Base-by-base conservation (phyloP, 2,329 filamentous ascomycete species). In the Arthrobotrys musiformis region DNA sequence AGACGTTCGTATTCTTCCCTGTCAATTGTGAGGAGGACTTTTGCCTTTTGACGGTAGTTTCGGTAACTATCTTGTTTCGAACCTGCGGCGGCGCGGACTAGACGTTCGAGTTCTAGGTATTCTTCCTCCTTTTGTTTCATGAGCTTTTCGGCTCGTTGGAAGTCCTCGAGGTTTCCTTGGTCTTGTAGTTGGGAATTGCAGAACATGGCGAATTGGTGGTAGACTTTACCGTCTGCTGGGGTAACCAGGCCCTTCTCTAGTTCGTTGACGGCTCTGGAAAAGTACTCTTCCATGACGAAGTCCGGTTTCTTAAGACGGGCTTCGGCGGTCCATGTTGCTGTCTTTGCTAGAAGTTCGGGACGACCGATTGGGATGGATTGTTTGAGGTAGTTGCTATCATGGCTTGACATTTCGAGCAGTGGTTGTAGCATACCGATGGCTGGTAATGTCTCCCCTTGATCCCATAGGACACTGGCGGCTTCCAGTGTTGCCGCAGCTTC, bases 101-200 rank as follows among this genome's bases (percentile, higher is more conserved):
- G 86, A 0, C 86, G 87, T 75, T 91, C 89, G 9, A 96, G 88
- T 75, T 93, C 91, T 15, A 87, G 84, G 0, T 97, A 90, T 82
- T 99, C 94, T 73, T 92, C 90, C 79, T 89, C 88, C 83, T 97
- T 97, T 77, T 90, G 90, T 81, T 93, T 88, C 79, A 90, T 91
- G 33, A 98, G 86, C 80, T 90, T 93, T 81, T 92, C 89, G 46
- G 97, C 88, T 52, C 95, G 90, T 30, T 89, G 89, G 75, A 97
- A 89, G 81, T 99, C 95, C 82, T 97, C 93, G 0, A 94, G 85
- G 35, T 91, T 90, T 80, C 97, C 93, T 0, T 91, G 88, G 81
- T 94, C 94, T 81, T 97, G 92, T 8, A 99, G 86, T 82, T 99
- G 95, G 81, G 93, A 90, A 82, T 99, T 94, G 81, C 96, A 99